Base-by-base conservation (phyloP, 2,329 filamentous ascomycete genomes). In the Metarhizium robertsii region DNA sequence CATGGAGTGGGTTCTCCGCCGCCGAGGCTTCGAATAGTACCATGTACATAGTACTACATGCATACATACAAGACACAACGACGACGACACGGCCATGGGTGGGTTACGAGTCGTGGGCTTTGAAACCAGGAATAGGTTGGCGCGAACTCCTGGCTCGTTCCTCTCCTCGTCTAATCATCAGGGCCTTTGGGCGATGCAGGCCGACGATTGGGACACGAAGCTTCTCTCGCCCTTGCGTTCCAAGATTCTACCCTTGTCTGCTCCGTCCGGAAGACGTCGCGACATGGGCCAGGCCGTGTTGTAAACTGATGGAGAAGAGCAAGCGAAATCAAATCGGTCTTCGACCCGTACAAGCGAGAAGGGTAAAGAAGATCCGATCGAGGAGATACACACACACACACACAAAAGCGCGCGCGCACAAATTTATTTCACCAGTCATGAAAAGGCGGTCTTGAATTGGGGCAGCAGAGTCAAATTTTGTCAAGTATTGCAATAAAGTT, bases 391-490 rank as follows among this genome's bases (percentile, higher is more conserved):
- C 25, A 25, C 25, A 25, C 25, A 25, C 25, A 25, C 20, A 25
- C 20, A 25, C 20, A 25, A 25, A 25, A 25, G 25, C 25, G 25
- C 25, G 25, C 25, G 25, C 42, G 4, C 42, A 16, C n/a, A 6
- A 45, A 34, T 7, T 10, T 34, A 11, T 34, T 20, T 25, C n/a
- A 25, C n/a, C 18, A 25, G n/a, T 20, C 5, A 20, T 6, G 5
- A 16, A 3, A 20, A 14, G 5, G 13, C 11, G 11, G 13, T 16
- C 38, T 40, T 40, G 4, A 11, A 5, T 14, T 5, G 13, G 11
- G 54, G 54, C 57, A 54, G 52, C 51, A 52, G 51, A 53, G 43
- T 36, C n/a, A 45, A 30, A 11, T 55, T 42, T 58, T 58, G 51
- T 58, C 46, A 52, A 53, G 13, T 53, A 53, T 47, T 53, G 20